Conservation (phyloP, 2,329 filamentous ascomycete species). For the Helotiales sp. region DNA sequence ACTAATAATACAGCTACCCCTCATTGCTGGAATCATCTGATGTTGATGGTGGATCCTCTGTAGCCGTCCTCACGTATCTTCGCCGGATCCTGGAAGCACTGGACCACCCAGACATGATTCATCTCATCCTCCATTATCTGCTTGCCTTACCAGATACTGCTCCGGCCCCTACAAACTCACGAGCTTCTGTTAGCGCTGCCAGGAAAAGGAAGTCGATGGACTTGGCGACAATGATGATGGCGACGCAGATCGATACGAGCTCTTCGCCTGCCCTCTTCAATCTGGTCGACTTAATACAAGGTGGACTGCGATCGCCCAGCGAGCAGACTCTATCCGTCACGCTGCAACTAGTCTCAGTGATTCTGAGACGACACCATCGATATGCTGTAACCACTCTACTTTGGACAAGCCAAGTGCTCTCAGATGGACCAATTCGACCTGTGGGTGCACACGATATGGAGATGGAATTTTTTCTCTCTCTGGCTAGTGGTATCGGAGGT, state of each 20-base stretch:
- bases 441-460: conserved; percentile 75
- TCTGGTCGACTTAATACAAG: conserved; percentile 84
- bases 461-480: conserved; percentile 66
- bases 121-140: conserved; percentile 90
- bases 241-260: conserved; percentile 70
- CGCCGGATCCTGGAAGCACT: conserved; percentile 87
- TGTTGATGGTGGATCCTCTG: conserved; percentile 92
- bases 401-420: conserved; percentile 60
- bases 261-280: conserved; percentile 88
- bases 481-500: conserved; percentile 69
- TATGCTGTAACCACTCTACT: conserved; percentile 81
- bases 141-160: conserved; percentile 71
- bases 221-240: conserved; percentile 76
- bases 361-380: conserved; percentile 82
- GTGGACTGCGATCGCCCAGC: conserved; percentile 81
- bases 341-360: conserved; percentile 80
- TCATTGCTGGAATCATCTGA: conserved; percentile 96
- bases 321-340: conserved; percentile 89
- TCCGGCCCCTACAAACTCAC: conserved; percentile 31
- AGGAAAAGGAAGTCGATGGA: conserved; percentile 88
- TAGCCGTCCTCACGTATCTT: conserved; percentile 92
- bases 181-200: conserved; percentile 62
- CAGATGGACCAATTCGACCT: conserved; percentile 60
- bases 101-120: conserved; percentile 90
- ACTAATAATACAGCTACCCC: conserved; percentile 66